Evolutionary conservation across 257 asterid genomes (phyloP).

Genomic region (Paulownia fortunei): DNA sequence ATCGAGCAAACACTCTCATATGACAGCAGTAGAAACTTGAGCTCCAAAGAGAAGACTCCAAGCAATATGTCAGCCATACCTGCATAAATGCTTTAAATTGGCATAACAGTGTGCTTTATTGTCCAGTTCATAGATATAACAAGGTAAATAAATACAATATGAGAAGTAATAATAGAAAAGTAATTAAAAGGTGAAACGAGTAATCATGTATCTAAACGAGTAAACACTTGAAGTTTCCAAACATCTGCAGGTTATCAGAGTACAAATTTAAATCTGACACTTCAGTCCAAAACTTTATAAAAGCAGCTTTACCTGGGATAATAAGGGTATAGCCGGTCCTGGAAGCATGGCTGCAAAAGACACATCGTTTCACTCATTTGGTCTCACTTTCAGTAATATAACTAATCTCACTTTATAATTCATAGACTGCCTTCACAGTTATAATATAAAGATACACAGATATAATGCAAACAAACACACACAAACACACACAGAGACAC

Average conservation of each 20-base stretch:
- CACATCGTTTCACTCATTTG: neutral
- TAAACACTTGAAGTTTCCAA: neutral
- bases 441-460: neutral
- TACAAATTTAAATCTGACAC: neutral
- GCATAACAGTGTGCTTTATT: neutral
- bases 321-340: constrained; percentile 77
- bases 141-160: neutral
- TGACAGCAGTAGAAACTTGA: neutral
- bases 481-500: neutral
- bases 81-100: neutral
- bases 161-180: neutral
- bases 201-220: neutral
- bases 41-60: constrained; percentile 3
- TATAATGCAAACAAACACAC: neutral
- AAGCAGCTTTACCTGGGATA: constrained; percentile 56
- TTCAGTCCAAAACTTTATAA: neutral
- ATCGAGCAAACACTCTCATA: neutral
- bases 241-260: neutral
- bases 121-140: neutral
- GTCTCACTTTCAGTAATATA: neutral
- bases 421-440: neutral
- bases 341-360: constrained; percentile 73
- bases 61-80: neutral
- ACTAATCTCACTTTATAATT: neutral
- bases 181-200: neutral